phyloP scores from a whole-genome alignment of 129 eudicot genomes.

The Flaveria bidentis region DNA sequence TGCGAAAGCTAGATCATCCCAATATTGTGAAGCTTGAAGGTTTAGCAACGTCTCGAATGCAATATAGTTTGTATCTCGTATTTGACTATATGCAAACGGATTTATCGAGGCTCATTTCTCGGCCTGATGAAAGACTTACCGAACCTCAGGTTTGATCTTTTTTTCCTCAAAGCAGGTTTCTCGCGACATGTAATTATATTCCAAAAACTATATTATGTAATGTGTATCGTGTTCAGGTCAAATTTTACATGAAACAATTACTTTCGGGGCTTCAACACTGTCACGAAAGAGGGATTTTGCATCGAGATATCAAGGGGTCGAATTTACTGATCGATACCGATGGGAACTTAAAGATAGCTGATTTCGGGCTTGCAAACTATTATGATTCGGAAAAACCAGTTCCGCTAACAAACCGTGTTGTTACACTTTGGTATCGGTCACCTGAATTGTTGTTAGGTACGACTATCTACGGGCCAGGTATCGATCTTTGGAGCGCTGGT shows the following conservation, averaged over 20 bases:
- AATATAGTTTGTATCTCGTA: slow-evolving; percentile 59
- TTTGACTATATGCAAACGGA: slow-evolving; percentile 71
- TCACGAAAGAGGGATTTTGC: slow-evolving; percentile 71
- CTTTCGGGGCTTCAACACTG: slow-evolving; percentile 74
- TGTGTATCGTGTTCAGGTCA: slow-evolving; percentile 41
- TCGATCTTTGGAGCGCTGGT: slow-evolving; percentile 83
- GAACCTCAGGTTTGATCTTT: slow-evolving; percentile 56
- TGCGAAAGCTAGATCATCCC: slow-evolving; percentile 68
- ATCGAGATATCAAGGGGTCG: slow-evolving; percentile 71
- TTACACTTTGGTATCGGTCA: slow-evolving; percentile 77
- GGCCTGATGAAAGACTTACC: slow-evolving; percentile 54
- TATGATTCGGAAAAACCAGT: slow-evolving; percentile 47
- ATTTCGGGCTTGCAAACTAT: slow-evolving; percentile 66
- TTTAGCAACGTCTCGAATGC: slow-evolving; percentile 70
- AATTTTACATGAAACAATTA: slow-evolving; percentile 63
- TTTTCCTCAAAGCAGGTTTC: too few species aligned
- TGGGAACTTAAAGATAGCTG: slow-evolving; percentile 68
- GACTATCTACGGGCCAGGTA: slow-evolving; percentile 57
- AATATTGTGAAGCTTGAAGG: slow-evolving; percentile 74
- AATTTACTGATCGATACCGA: slow-evolving; percentile 56
- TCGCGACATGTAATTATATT: not conserved
- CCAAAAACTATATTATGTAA: not conserved
- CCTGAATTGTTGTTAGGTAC: slow-evolving; percentile 67
- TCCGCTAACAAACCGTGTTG: slow-evolving; percentile 62
- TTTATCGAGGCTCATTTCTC: slow-evolving; percentile 48